Conservation (phyloP, 2,329 filamentous ascomycete species). For the Sporothrix dimorphospora region DNA sequence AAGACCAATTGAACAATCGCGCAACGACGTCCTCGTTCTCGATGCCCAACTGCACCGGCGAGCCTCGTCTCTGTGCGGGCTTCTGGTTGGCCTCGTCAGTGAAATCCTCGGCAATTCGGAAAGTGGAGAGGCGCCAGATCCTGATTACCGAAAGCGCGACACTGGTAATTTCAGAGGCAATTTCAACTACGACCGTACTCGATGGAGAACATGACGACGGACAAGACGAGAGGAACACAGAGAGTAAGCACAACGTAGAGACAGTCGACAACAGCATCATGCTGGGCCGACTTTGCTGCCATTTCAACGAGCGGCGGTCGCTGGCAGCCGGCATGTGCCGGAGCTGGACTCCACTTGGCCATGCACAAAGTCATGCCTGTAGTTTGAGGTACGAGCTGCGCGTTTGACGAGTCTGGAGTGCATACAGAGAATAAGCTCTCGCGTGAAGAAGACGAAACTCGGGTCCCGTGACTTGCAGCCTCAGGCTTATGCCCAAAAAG, state of each 20-base stretch:
- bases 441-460: background rate
- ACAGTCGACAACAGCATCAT: background rate
- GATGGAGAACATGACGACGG: background rate
- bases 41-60: background rate
- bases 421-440: background rate
- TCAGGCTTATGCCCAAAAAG: constrained; percentile 5
- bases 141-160: constrained; percentile 18
- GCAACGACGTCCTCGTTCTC: background rate
- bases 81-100: constrained; percentile 8
- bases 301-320: background rate
- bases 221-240: background rate
- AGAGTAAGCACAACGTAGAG: background rate
- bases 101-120: constrained; percentile 31
- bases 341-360: constrained; percentile 19
- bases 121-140: constrained; percentile 27
- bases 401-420: constrained; percentile 12
- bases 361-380: background rate
- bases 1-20: background rate
- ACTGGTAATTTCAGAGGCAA: constrained; percentile 20
- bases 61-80: background rate
- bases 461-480: constrained; percentile 12
- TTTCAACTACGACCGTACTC: background rate
- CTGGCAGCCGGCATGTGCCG: constrained; percentile 16
- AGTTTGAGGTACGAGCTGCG: constrained; percentile 7
- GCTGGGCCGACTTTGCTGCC: background rate